phyloP scores from a whole-genome alignment of 2,329 filamentous ascomycete genomes.

The Ophiostoma australiae region DNA sequence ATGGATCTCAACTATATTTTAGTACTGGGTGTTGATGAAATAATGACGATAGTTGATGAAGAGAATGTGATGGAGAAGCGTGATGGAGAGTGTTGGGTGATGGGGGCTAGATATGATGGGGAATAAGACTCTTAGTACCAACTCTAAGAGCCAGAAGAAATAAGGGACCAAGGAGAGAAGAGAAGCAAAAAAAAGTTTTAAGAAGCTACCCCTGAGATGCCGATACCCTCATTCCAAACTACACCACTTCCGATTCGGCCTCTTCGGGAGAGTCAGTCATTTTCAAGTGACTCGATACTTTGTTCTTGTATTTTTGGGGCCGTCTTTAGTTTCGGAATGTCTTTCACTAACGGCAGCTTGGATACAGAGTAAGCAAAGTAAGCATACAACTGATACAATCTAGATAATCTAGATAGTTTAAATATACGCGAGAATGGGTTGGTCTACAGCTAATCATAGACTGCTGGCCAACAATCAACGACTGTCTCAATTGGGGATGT shows the following conservation, averaged over 20 bases:
- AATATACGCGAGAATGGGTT: neutral
- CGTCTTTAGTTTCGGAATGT: too few relatives aligned
- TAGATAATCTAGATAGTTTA: neutral
- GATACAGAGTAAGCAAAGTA: too few relatives aligned
- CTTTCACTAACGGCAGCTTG: too few relatives aligned
- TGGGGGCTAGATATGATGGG: neutral
- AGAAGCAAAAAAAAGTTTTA: neutral
- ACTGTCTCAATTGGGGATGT: neutral
- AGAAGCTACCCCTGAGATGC: neutral
- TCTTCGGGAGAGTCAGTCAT: neutral
- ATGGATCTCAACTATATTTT: neutral
- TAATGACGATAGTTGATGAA: neutral
- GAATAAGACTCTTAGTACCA: neutral
- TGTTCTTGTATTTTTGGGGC: neutral
- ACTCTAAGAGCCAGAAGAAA: neutral
- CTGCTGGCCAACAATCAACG: neutral
- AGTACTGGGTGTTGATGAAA: conserved; percentile 1
- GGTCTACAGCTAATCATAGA: neutral
- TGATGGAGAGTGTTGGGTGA: neutral
- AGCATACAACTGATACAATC: neutral
- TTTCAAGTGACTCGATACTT: neutral
- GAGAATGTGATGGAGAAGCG: neutral
- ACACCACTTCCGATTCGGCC: conserved; percentile 1
- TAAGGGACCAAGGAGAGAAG: neutral
- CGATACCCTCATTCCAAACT: neutral